These are phyloP conservation scores for Termitomyces sp. DNA, from an alignment of 768 basidiomycete genomes.

Conservation along the genomic window DNA sequence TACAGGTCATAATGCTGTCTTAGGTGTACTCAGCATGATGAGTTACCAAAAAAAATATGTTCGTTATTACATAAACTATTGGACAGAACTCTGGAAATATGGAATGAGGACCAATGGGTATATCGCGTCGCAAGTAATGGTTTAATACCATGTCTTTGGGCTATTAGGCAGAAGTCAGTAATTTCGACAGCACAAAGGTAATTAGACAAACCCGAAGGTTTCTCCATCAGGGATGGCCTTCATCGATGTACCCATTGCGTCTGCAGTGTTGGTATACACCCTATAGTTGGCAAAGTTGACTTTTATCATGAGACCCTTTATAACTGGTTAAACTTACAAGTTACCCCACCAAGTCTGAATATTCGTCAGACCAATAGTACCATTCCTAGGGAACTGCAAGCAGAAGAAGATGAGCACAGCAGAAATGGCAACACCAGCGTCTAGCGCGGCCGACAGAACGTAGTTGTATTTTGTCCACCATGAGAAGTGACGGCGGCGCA, in stretches of 20 bases:
- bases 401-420: conserved; percentile 31
- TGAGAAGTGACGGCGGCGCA: conserved; percentile 54
- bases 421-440: conserved; percentile 60
- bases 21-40: too few species aligned
- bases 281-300: conserved; percentile 13
- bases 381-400: conserved; percentile 62
- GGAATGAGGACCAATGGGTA: too few species aligned
- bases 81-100: too few species aligned
- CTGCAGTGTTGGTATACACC: conserved; percentile 35
- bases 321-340: conserved; percentile 27
- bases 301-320: neutral
- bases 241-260: conserved; percentile 32
- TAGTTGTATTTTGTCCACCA: conserved; percentile 73
- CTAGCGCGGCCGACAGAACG: conserved; percentile 67
- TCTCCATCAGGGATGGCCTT: conserved; percentile 23
- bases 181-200: neutral
- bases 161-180: neutral
- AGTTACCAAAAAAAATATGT: too few species aligned
- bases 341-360: conserved; percentile 75
- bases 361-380: conserved; percentile 47
- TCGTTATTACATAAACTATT: too few species aligned
- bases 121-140: neutral
- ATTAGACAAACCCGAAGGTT: conserved; percentile 25
- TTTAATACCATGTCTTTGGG: conserved; percentile 14
- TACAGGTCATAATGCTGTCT: too few species aligned